Evolutionary conservation across 495 filamentous ascomycete genomes (phyloP).

Genomic region (Penicillium coprophilum): DNA sequence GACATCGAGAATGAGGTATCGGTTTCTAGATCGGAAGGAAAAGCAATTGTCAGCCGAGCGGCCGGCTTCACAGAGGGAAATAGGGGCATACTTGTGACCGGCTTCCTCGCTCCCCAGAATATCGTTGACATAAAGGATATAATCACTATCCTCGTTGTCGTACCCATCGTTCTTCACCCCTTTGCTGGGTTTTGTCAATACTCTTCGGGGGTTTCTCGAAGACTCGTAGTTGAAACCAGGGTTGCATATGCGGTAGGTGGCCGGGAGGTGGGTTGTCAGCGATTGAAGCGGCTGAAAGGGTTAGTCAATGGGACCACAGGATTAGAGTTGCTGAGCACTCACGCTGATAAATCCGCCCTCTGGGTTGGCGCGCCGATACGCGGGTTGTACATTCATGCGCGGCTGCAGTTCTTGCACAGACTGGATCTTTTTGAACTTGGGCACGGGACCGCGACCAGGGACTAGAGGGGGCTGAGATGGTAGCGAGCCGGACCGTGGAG

Average conservation of each 20-base stretch:
- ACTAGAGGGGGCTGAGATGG: conserved; percentile 42
- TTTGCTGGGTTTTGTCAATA: conserved; percentile 99
- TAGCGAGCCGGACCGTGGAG: conserved; percentile 57
- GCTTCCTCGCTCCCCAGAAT: conserved; percentile 97
- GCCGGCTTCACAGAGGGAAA: neutral
- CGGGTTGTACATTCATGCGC: conserved; percentile 79
- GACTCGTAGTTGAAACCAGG: conserved; percentile 98
- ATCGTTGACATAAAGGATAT: conserved; percentile 99
- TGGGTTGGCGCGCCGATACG: conserved; percentile 90
- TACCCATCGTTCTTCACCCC: conserved; percentile 98
- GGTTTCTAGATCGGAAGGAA: conserved; percentile 61
- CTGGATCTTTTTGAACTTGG: conserved; percentile 79
- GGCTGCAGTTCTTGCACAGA: conserved; percentile 74
- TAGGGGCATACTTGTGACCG: conserved; percentile 76
- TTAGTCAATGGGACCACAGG: conserved; percentile 12
- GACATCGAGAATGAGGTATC: conserved; percentile 97
- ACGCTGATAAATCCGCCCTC: conserved; percentile 99
- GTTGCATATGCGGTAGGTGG: conserved; percentile 98
- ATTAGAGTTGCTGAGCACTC: conserved; percentile 38
- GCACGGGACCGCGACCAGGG: conserved; percentile 70
- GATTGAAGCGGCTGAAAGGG: conserved; percentile 82
- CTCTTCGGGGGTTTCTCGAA: conserved; percentile 92
- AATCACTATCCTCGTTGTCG: conserved; percentile 99
- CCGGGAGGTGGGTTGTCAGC: conserved; percentile 86
- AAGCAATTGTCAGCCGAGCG: conserved; percentile 16